Evolutionary conservation across 2,329 filamentous ascomycete genomes (phyloP).

Genomic region (Fusarium setosum): DNA sequence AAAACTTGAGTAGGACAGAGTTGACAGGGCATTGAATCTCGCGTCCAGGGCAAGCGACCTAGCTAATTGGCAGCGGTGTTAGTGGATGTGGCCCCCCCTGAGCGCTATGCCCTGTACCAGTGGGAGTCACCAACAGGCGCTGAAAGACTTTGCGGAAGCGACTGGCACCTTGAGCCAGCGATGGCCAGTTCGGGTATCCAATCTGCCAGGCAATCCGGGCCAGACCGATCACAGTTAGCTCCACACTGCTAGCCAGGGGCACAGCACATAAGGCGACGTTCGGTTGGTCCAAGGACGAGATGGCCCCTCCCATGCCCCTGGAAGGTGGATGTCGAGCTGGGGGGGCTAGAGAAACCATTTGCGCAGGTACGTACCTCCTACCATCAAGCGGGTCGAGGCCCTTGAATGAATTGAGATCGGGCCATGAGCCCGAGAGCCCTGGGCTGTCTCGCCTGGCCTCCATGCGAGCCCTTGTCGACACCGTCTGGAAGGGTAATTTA

Average conservation of each 20-base stretch:
- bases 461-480: slow-evolving; percentile 17
- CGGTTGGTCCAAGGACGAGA: slow-evolving; percentile 9
- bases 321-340: too few relatives aligned
- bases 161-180: background rate
- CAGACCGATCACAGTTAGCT: slow-evolving; percentile 33
- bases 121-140: slow-evolving; percentile 2
- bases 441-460: background rate
- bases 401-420: slow-evolving; percentile 20
- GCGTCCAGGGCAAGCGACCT: slow-evolving; percentile 3
- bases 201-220: slow-evolving; percentile 6
- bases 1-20: too few relatives aligned
- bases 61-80: slow-evolving; percentile 29
- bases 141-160: slow-evolving; percentile 9
- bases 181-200: background rate
- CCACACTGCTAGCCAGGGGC: slow-evolving; percentile 8
- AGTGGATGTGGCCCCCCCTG: slow-evolving; percentile 6
- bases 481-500: slow-evolving; percentile 39
- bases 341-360: too few relatives aligned
- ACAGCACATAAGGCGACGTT: slow-evolving; percentile 12
- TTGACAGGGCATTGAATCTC: slow-evolving; percentile 20
- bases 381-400: slow-evolving; percentile 7
- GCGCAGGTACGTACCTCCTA: too few relatives aligned
- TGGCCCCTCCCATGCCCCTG: background rate
- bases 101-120: slow-evolving; percentile 15
- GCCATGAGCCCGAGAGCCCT: slow-evolving; percentile 23